Evolutionary conservation across 2,329 filamentous ascomycete species (phyloP).

Genomic region (Westerdykella sp.): DNA sequence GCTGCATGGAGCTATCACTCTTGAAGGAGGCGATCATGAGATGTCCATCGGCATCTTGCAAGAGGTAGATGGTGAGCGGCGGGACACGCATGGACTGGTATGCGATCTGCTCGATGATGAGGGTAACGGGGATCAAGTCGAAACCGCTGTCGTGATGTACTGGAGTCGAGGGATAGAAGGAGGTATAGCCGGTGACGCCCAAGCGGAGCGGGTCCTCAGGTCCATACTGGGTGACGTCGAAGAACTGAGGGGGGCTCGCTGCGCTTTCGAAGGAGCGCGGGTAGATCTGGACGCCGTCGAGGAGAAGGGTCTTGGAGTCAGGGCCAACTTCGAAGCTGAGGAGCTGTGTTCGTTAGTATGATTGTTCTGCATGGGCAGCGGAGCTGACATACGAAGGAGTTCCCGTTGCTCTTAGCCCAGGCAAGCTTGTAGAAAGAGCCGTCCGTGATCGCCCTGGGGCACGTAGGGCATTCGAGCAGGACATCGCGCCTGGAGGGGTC

Average conservation of each 20-base stretch:
- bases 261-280: conserved; percentile 26
- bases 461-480: conserved; percentile 30
- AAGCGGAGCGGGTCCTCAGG: conserved; percentile 24
- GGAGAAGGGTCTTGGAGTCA: conserved; percentile 25
- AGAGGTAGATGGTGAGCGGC: conserved; percentile 31
- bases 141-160: conserved; percentile 22
- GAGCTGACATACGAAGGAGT: conserved; percentile 28
- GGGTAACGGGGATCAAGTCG: conserved; percentile 36
- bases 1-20: conserved; percentile 11
- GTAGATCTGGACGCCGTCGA: conserved; percentile 35
- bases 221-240: conserved; percentile 26
- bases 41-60: conserved; percentile 32
- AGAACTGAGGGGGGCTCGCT: conserved; percentile 2
- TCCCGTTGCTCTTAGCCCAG: conserved; percentile 29
- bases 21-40: conserved; percentile 36
- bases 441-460: conserved; percentile 23
- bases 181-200: conserved; percentile 30
- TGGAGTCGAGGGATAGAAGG: conserved; percentile 2
- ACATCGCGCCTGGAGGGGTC: conserved; percentile 30
- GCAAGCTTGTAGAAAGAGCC: conserved; percentile 11
- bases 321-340: conserved; percentile 35
- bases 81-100: conserved; percentile 26
- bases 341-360: conserved; percentile 23
- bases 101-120: conserved; percentile 33
- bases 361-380: conserved; percentile 1